phyloP scores from a whole-genome alignment of 169 alveolate genomes.

The Besnoitia besnoiti region DNA sequence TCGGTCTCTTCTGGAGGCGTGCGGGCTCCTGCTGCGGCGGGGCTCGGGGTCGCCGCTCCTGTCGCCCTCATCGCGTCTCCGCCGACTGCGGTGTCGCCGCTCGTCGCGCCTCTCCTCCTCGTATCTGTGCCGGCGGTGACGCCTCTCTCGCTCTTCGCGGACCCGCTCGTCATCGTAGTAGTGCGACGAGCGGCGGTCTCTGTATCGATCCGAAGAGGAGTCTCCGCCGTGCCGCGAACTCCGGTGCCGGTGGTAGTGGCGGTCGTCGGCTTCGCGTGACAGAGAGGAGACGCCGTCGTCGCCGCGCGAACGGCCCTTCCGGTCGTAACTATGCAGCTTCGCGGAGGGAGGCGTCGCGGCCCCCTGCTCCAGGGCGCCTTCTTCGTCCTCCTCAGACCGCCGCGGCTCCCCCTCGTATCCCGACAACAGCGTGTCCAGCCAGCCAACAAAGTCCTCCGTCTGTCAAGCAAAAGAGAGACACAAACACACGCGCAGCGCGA shows the following conservation, averaged over 20 bases:
- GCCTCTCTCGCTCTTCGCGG: background rate
- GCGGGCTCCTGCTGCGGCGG: background rate
- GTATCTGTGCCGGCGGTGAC: background rate
- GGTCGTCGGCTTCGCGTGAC: background rate
- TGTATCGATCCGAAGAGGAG: background rate
- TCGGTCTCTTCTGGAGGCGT: background rate
- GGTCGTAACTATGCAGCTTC: background rate
- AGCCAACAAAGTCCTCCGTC: background rate
- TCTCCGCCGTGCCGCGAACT: background rate
- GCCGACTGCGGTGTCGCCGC: background rate
- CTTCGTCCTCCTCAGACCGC: background rate
- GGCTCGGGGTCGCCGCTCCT: background rate
- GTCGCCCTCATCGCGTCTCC: background rate
- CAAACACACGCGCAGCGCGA: background rate
- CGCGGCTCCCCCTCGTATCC: background rate
- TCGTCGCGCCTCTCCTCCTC: background rate
- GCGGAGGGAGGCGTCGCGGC: background rate
- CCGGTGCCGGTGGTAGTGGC: background rate
- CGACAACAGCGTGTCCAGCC: background rate
- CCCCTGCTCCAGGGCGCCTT: background rate
- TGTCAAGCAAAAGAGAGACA: background rate
- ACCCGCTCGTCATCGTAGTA: background rate
- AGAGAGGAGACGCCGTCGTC: background rate
- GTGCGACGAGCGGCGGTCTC: background rate
- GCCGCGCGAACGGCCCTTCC: background rate